Conservation (phyloP, 495 filamentous ascomycete species). For the Trichoderma asperelloides region DNA sequence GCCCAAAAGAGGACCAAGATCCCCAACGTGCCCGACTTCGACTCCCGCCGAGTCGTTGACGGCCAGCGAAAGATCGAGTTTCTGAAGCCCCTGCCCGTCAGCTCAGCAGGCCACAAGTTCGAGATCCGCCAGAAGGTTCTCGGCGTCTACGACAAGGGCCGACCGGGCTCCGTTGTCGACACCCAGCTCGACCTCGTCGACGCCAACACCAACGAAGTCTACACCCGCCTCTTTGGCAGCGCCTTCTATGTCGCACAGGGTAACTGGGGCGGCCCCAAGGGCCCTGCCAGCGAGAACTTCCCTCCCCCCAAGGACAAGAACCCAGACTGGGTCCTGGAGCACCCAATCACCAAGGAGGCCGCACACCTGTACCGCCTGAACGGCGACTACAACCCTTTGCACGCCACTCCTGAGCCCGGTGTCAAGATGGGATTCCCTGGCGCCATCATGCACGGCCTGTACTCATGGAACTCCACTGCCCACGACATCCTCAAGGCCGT, state of each 20-base stretch:
- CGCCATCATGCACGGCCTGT: constrained; percentile 80
- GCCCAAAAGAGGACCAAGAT: constrained; percentile 50
- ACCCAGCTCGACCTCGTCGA: constrained; percentile 72
- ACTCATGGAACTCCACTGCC: constrained; percentile 71
- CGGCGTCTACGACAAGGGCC: constrained; percentile 88
- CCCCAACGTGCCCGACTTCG: constrained; percentile 69
- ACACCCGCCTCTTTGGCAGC: constrained; percentile 55
- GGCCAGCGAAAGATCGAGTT: constrained; percentile 75
- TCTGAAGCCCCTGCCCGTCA: constrained; percentile 66
- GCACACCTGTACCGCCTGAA: constrained; percentile 75
- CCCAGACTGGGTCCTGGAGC: constrained; percentile 64
- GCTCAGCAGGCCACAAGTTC: constrained; percentile 61
- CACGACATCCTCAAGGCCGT: constrained; percentile 65
- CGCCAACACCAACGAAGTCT: constrained; percentile 57
- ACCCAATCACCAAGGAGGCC: constrained; percentile 59
- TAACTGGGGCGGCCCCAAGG: constrained; percentile 85
- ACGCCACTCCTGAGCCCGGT: constrained; percentile 75
- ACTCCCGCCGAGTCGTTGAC: constrained; percentile 66
- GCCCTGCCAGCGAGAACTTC: constrained; percentile 65
- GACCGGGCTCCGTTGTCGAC: constrained; percentile 72
- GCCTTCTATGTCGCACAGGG: constrained; percentile 80
- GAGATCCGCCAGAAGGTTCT: constrained; percentile 72
- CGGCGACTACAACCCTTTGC: constrained; percentile 87
- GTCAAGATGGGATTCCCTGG: constrained; percentile 85
- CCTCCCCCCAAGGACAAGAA: constrained; percentile 60